A percentile compares a stretch with the other conserved stretches of the same genome.
Evolutionary conservation across 495 filamentous ascomycete species (phyloP).

Genomic region (Peziza echinospora): DNA sequence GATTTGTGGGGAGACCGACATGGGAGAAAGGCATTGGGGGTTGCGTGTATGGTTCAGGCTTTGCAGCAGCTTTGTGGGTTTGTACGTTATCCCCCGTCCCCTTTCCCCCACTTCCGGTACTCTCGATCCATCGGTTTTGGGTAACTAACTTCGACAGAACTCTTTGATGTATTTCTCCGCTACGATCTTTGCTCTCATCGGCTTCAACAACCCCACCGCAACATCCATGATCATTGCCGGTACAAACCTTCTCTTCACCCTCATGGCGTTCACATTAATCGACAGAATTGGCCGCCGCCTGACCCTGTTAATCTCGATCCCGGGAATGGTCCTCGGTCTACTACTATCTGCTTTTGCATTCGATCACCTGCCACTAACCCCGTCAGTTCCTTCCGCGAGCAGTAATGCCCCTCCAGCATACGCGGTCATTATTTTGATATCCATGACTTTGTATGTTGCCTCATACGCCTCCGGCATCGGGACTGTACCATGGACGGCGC

Average conservation of each 20-base stretch:
- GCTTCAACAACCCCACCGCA: conserved; percentile 60
- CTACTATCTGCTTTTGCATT: conserved; percentile 45
- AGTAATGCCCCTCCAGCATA: conserved; percentile 14
- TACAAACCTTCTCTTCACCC: conserved; percentile 67
- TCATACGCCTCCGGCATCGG: conserved; percentile 75
- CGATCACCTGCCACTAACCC: conserved; percentile 30
- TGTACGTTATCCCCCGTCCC: conserved; percentile 27
- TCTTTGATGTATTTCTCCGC: conserved; percentile 90
- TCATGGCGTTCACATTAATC: conserved; percentile 53
- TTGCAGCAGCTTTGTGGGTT: conserved; percentile 85
- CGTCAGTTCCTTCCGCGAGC: conserved; percentile 3
- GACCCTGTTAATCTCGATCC: conserved; percentile 67
- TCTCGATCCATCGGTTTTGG: too few relatives aligned
- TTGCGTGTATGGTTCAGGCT: conserved; percentile 68
- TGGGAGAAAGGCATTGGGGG: conserved; percentile 56
- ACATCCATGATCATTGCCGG: conserved; percentile 59
- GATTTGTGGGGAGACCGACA: conserved; percentile 38
- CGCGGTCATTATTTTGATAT: conserved; percentile 38
- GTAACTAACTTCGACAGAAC: conserved; percentile 35
- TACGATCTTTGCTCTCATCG: conserved; percentile 63
- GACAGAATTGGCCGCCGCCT: conserved; percentile 61
- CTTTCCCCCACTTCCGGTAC: background rate
- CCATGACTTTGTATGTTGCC: conserved; percentile 63
- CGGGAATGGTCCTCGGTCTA: conserved; percentile 59
- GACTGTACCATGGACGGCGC: conserved; percentile 72